A percentile compares a stretch with the other conserved stretches of the same genome.
Evolutionary conservation across 805 yeast species (phyloP).

Genomic region (Torulaspora indica): DNA sequence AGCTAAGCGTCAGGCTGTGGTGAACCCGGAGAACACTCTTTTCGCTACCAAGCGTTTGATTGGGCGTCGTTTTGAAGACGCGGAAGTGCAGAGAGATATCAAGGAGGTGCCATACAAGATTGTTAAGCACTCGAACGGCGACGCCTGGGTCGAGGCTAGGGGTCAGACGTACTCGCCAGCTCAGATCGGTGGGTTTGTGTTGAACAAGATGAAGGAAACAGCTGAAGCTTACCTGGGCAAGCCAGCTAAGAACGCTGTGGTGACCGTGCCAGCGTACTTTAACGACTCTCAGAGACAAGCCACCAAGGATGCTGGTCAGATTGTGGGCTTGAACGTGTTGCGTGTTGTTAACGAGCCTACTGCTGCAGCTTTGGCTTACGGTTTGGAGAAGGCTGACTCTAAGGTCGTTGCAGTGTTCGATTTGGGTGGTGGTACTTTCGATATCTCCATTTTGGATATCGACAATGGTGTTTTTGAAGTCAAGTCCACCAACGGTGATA

Average conservation of each 20-base stretch:
- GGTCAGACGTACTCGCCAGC: slow-evolving; percentile 89
- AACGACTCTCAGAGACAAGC: slow-evolving; percentile 82
- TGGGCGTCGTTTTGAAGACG: slow-evolving; percentile 86
- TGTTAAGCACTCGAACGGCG: slow-evolving; percentile 86
- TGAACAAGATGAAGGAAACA: slow-evolving; percentile 97
- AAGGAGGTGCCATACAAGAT: slow-evolving; percentile 86
- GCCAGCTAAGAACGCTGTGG: slow-evolving; percentile 81
- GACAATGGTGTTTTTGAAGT: slow-evolving; percentile 98
- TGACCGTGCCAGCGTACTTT: slow-evolving; percentile 85
- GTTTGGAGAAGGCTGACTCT: slow-evolving; percentile 74
- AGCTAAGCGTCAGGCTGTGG: slow-evolving; percentile 94
- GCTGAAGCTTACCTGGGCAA: slow-evolving; percentile 91
- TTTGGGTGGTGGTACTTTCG: slow-evolving; percentile 98
- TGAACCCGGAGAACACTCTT: slow-evolving; percentile 88
- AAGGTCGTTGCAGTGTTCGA: slow-evolving; percentile 93
- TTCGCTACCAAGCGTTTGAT: slow-evolving; percentile 93
- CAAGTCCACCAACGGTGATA: slow-evolving; percentile 92
- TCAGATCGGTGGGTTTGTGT: slow-evolving; percentile 88
- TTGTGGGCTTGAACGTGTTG: slow-evolving; percentile 82
- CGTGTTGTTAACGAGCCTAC: slow-evolving; percentile 83
- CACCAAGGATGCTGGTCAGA: slow-evolving; percentile 94
- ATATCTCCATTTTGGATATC: slow-evolving; percentile 92
- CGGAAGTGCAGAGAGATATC: slow-evolving; percentile 86
- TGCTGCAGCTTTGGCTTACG: slow-evolving; percentile 92
- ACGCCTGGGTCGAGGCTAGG: slow-evolving; percentile 92